Evolutionary conservation across 805 yeast genomes (phyloP).

Genomic region (Clavispora vitiphila): DNA sequence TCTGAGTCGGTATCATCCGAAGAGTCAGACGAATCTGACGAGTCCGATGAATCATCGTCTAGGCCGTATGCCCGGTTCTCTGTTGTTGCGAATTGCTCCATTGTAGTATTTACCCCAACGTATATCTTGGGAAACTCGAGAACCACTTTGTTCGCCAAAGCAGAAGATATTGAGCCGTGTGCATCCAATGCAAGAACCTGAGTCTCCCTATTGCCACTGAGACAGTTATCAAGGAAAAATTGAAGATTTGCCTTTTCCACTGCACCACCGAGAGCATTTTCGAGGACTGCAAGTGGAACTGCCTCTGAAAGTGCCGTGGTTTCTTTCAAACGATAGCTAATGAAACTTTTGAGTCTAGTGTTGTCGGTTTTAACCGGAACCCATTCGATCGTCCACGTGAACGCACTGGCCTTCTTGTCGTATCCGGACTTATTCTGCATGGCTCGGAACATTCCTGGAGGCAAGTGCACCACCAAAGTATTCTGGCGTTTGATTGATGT

Average conservation of each 20-base stretch:
- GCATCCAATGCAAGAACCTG: slow-evolving; percentile 33
- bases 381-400: slow-evolving; percentile 83
- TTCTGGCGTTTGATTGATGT: slow-evolving; percentile 50
- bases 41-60: slow-evolving; percentile 1
- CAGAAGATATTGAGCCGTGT: slow-evolving; percentile 38
- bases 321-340: slow-evolving; percentile 44
- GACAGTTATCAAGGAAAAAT: slow-evolving; percentile 32
- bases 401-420: slow-evolving; percentile 57
- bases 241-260: slow-evolving; percentile 23
- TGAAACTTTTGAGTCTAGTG: slow-evolving; percentile 25
- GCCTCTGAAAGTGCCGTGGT: slow-evolving; percentile 27
- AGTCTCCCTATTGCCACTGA: slow-evolving; percentile 10
- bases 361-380: slow-evolving; percentile 33
- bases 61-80: slow-evolving; percentile 16
- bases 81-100: slow-evolving; percentile 20
- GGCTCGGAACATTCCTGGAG: slow-evolving; percentile 72
- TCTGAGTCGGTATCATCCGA: slow-evolving; percentile 1
- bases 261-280: slow-evolving; percentile 10
- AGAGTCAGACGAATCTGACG: slow-evolving; percentile 1
- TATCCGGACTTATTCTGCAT: slow-evolving; percentile 60
- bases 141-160: slow-evolving; percentile 53
- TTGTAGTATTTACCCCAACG: slow-evolving; percentile 25
- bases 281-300: slow-evolving; percentile 36
- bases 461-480: slow-evolving; percentile 57
- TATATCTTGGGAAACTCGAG: slow-evolving; percentile 75